These are phyloP conservation scores for Breynia disticha DNA, from an alignment of 441 rosid species.

Conservation along the genomic window DNA sequence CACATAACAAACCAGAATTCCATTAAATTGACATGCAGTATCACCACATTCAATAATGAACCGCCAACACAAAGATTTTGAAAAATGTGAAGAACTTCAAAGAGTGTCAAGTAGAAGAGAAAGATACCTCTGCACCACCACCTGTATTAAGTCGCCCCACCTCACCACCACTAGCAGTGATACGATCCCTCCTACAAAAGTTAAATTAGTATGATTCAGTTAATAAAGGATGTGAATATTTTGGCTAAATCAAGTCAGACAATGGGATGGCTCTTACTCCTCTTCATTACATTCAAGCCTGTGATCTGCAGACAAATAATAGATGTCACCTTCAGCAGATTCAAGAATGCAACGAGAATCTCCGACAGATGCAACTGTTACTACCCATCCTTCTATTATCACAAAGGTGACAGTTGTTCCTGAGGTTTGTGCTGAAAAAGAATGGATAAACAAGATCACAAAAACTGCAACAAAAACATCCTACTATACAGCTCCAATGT, in stretches of 20 bases:
- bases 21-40: neutral
- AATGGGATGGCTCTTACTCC: no score
- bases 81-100: neutral
- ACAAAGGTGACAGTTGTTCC: slow-evolving; percentile 94
- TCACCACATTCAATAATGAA: neutral
- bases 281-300: slow-evolving; percentile 76
- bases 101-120: slow-evolving; percentile 7
- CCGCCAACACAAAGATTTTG: neutral
- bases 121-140: slow-evolving; percentile 68
- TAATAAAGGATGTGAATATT: neutral
- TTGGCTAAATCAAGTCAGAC: no score
- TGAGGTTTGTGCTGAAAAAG: slow-evolving; percentile 78
- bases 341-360: slow-evolving; percentile 86
- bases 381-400: slow-evolving; percentile 82
- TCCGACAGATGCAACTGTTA: slow-evolving; percentile 87
- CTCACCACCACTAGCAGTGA: slow-evolving; percentile 93
- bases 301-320: slow-evolving; percentile 68
- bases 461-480: no score
- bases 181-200: slow-evolving; percentile 64
- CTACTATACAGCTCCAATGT: no score
- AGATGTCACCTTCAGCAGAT: slow-evolving; percentile 56
- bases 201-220: no score
- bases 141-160: slow-evolving; percentile 76
- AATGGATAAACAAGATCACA: slow-evolving; percentile 8
- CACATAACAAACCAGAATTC: neutral